phyloP scores from a whole-genome alignment of 768 basidiomycete species.

The Multifurca ochricompacta region DNA sequence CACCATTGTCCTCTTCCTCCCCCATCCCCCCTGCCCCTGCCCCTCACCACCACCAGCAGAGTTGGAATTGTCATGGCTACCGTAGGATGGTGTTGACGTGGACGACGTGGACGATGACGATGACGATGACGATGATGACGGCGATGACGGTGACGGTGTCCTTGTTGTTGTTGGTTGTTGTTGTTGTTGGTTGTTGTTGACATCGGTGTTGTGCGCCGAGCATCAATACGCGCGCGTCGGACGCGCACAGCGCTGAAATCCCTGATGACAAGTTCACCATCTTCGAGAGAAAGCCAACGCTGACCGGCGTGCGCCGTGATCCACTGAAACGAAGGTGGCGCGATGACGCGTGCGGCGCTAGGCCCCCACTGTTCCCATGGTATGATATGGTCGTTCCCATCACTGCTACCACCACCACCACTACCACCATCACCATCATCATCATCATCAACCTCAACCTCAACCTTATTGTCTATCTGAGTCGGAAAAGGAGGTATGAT shows the following conservation, averaged over 20 bases:
- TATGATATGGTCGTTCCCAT: background rate
- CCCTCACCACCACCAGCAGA: no score
- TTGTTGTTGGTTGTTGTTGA: background rate
- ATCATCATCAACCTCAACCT: background rate
- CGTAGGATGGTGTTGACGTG: no score
- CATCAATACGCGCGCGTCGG: background rate
- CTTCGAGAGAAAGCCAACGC: conserved; percentile 13
- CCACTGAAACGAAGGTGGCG: conserved; percentile 6
- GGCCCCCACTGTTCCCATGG: conserved; percentile 12
- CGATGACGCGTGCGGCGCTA: conserved; percentile 3
- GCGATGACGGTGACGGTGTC: no score
- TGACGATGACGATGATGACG: no score
- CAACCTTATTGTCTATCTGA: no score
- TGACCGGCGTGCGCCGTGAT: conserved; percentile 15
- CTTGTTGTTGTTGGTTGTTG: background rate
- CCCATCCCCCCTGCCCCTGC: no score
- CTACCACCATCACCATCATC: background rate
- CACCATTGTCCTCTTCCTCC: no score
- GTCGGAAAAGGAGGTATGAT: no score
- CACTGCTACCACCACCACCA: background rate
- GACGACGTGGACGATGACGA: no score
- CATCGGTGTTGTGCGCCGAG: background rate
- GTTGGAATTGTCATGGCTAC: no score
- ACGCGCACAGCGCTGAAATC: conserved; percentile 14
- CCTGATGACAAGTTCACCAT: background rate